phyloP scores from a whole-genome alignment of 176 grass and related monocot species.

The Juncus effusus region DNA sequence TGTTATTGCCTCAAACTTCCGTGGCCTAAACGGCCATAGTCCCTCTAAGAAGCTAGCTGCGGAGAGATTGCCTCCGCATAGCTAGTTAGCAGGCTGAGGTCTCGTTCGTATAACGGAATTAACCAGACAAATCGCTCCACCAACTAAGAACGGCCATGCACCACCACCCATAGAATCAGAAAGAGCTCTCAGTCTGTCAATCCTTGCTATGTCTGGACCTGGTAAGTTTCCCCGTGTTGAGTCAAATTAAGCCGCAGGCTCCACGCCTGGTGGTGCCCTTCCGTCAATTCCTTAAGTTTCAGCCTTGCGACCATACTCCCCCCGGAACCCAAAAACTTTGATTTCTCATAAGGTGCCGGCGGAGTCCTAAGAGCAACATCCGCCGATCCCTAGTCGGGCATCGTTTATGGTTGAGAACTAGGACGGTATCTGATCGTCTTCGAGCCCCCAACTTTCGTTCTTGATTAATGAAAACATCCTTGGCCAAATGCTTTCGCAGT shows the following conservation, averaged over 20 bases:
- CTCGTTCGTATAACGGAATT: no score
- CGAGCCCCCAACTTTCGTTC: slow-evolving; percentile 53
- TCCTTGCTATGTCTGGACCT: slow-evolving; percentile 40
- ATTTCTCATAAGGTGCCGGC: slow-evolving; percentile 49
- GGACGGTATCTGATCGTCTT: slow-evolving; percentile 52
- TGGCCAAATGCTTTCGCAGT: slow-evolving; percentile 57
- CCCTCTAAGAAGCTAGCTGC: slow-evolving; percentile 35
- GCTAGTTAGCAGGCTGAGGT: slow-evolving; percentile 48
- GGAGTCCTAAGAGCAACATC: slow-evolving; percentile 46
- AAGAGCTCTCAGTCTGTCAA: slow-evolving; percentile 36
- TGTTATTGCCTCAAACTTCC: slow-evolving; percentile 44
- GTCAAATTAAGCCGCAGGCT: slow-evolving; percentile 44
- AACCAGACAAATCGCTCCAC: no score
- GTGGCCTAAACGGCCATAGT: slow-evolving; percentile 35
- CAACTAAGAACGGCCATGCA: no score
- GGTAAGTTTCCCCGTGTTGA: slow-evolving; percentile 42
- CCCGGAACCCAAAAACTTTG: slow-evolving; percentile 43
- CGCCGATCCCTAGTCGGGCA: slow-evolving; percentile 41
- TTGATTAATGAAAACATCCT: slow-evolving; percentile 58
- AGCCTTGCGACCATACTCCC: slow-evolving; percentile 47
- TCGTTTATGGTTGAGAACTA: no score
- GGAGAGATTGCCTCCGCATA: slow-evolving; percentile 33
- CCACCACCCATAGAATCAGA: no score
- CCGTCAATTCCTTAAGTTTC: slow-evolving; percentile 42
- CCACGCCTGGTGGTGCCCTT: slow-evolving; percentile 39